Evolutionary conservation across 352 stramenopile genomes (phyloP).

Genomic region (Globisporangium nunn): DNA sequence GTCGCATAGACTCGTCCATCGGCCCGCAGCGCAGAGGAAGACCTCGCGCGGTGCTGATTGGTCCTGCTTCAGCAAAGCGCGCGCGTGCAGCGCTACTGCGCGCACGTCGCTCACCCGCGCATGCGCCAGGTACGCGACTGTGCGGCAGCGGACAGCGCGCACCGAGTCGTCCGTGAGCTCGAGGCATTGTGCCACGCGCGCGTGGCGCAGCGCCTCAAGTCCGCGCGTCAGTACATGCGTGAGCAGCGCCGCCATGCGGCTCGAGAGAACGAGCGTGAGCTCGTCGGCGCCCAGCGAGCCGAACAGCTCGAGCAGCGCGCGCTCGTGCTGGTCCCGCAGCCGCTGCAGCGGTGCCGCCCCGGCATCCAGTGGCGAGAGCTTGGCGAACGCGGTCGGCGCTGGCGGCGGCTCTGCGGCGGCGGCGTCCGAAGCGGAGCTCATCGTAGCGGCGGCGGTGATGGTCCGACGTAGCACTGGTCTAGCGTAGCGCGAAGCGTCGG

Average conservation of each 20-base stretch:
- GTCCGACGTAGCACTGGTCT: no score
- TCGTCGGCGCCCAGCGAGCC: slow-evolving; percentile 20
- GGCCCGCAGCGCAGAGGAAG: slow-evolving; percentile 32
- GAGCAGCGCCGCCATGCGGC: slow-evolving; percentile 45
- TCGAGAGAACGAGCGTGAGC: slow-evolving; percentile 49
- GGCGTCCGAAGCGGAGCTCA: no score
- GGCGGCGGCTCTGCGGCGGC: background rate
- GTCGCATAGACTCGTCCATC: slow-evolving; percentile 46
- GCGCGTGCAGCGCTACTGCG: slow-evolving; percentile 34
- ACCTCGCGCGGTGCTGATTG: slow-evolving; percentile 12
- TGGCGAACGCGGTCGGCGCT: background rate
- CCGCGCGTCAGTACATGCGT: slow-evolving; percentile 49
- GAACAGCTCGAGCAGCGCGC: slow-evolving; percentile 31
- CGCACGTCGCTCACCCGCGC: slow-evolving; percentile 35
- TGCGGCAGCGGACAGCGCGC: slow-evolving; percentile 15
- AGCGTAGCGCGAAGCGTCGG: background rate
- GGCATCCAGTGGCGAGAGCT: slow-evolving; percentile 7
- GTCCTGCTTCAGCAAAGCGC: slow-evolving; percentile 19
- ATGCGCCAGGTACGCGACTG: slow-evolving; percentile 43
- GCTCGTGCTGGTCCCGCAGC: slow-evolving; percentile 38
- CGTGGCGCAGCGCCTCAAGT: slow-evolving; percentile 24
- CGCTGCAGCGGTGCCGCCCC: slow-evolving; percentile 8
- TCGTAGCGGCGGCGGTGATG: no score
- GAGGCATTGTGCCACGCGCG: slow-evolving; percentile 41
- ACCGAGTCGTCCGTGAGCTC: slow-evolving; percentile 44